These are phyloP conservation scores for Amanita subjunquillea DNA, from an alignment of 768 basidiomycete genomes.

Conservation along the genomic window DNA sequence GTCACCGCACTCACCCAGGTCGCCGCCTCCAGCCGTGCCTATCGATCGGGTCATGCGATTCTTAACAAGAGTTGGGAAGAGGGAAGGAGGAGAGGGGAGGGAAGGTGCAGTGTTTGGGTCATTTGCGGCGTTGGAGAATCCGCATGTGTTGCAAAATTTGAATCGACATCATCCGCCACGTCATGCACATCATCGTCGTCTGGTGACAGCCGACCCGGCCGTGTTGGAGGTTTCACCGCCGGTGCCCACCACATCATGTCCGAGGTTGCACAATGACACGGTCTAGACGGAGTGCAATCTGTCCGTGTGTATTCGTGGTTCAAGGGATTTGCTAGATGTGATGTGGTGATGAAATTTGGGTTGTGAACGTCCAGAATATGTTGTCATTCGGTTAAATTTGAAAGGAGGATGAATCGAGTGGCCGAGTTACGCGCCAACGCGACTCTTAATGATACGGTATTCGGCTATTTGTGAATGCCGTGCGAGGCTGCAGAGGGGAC, in stretches of 20 bases:
- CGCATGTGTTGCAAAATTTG: not conserved
- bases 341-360: too few species aligned
- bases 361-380: too few species aligned
- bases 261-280: not conserved
- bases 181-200: not conserved
- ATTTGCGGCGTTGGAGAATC: constrained; percentile 2
- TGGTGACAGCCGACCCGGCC: constrained; percentile 3
- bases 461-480: too few species aligned
- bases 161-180: not conserved
- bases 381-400: too few species aligned
- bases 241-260: not conserved
- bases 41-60: constrained; percentile 7
- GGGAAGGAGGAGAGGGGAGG: constrained; percentile 6
- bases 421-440: too few species aligned
- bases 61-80: constrained; percentile 2
- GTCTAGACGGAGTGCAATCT: not conserved
- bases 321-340: not conserved
- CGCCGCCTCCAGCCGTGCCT: constrained; percentile 23
- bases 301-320: not conserved
- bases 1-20: constrained; percentile 24
- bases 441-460: too few species aligned
- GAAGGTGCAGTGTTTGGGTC: not conserved
- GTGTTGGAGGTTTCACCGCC: constrained; percentile 2
- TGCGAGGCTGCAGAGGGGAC: too few species aligned
- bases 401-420: too few species aligned